Conservation (phyloP, 164 flowering plant species). For the Magnolia sinica region DNA sequence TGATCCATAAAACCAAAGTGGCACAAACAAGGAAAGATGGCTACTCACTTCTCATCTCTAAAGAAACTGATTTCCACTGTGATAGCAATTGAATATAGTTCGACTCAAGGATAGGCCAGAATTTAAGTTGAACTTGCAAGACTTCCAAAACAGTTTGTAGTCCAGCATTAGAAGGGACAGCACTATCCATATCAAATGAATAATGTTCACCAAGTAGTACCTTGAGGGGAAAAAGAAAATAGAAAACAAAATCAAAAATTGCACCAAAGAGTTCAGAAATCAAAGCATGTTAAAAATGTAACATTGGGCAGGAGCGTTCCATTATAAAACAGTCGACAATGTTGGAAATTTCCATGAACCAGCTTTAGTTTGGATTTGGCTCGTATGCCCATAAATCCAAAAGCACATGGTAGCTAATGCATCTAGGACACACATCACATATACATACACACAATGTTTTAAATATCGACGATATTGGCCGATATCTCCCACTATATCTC, state of each 20-base stretch:
- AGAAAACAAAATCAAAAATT: constrained; percentile 9
- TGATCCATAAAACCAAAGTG: neutral
- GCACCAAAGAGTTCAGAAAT: neutral
- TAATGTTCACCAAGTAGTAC: constrained; percentile 82
- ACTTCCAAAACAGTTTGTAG: constrained; percentile 71
- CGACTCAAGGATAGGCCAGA: constrained; percentile 65
- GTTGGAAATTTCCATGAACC: too few relatives aligned
- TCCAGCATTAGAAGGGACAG: constrained; percentile 64
- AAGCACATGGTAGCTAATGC: neutral
- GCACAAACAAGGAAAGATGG: neutral
- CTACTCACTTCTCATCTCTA: constrained; percentile 49
- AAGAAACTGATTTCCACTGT: constrained; percentile 36
- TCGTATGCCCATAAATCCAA: neutral
- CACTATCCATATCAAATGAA: constrained; percentile 25
- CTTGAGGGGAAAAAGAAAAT: constrained; percentile 28
- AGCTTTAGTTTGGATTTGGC: neutral
- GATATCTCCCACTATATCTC: too few relatives aligned
- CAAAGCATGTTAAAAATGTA: neutral
- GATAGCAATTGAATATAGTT: constrained; percentile 41
- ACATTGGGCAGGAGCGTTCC: neutral
- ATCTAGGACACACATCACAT: neutral
- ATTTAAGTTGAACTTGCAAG: constrained; percentile 63
- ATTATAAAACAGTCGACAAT: neutral
- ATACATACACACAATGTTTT: too few relatives aligned
- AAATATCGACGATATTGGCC: too few relatives aligned